Conservation (phyloP, 371 early-diverging fungal species). For the Mortierella sp. region DNA sequence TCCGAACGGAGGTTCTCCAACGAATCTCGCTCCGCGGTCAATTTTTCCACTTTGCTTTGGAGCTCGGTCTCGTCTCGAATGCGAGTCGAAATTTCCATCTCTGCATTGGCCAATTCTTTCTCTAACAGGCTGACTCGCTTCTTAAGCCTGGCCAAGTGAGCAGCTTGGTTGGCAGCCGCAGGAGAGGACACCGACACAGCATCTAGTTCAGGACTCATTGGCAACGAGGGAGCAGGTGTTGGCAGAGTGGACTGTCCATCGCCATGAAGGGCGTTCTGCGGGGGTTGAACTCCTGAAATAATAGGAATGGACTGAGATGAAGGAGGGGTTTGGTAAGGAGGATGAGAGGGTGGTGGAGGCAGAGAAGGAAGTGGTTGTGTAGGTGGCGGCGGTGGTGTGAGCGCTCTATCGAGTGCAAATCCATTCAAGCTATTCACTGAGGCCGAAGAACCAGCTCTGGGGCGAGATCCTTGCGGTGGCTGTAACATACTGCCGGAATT, state of each 20-base stretch:
- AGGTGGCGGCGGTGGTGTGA: conserved; percentile 51
- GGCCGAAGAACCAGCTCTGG: conserved; percentile 39
- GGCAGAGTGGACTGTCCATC: conserved; percentile 15
- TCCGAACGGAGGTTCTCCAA: conserved; percentile 12
- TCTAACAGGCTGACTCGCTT: conserved; percentile 26
- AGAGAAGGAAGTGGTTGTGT: conserved; percentile 41
- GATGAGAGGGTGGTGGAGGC: conserved; percentile 21
- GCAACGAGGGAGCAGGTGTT: conserved; percentile 17
- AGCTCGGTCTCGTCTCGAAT: conserved; percentile 26
- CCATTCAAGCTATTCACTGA: conserved; percentile 30
- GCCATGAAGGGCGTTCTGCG: conserved; percentile 7
- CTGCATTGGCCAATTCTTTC: conserved; percentile 27
- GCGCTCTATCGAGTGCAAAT: conserved; percentile 24
- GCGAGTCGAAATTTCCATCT: conserved; percentile 18
- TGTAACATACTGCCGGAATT: conserved; percentile 19
- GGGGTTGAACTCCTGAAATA: background rate
- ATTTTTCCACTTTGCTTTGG: conserved; percentile 13
- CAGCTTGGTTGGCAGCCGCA: conserved; percentile 2
- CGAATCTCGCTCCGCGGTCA: conserved; percentile 23
- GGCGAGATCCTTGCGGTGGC: conserved; percentile 21
- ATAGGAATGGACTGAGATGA: background rate
- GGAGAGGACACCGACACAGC: background rate
- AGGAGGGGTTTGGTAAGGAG: conserved; percentile 2
- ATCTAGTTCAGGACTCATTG: conserved; percentile 22
- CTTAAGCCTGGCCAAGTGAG: conserved; percentile 20